Conservation (phyloP, 345 rosid genomes). For the Noccaea caerulescens region DNA sequence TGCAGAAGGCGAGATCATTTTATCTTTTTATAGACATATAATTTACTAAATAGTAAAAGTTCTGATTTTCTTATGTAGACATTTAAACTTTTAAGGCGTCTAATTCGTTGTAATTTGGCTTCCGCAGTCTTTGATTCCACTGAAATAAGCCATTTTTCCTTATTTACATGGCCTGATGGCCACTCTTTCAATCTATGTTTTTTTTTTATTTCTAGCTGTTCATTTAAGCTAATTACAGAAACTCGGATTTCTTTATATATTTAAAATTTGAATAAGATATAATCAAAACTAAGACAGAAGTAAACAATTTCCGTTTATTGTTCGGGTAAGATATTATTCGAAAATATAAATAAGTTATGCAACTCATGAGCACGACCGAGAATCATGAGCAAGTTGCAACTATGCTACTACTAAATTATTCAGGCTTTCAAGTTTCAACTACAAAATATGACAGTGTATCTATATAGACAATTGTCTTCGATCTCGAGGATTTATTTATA, state of each 20-base stretch:
- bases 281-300: neutral
- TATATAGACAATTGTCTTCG: slow-evolving; percentile 10
- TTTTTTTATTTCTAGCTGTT: neutral
- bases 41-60: no score
- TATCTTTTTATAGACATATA: no score
- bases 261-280: neutral
- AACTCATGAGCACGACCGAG: slow-evolving; percentile 31
- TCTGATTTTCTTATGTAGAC: no score
- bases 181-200: neutral
- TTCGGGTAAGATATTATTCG: neutral
- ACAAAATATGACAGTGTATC: slow-evolving; percentile 1
- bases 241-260: neutral
- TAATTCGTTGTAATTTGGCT: no score
- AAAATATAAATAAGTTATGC: slow-evolving; percentile 18
- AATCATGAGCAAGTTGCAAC: slow-evolving; percentile 29
- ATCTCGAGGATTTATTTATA: slow-evolving; percentile 15
- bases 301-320: slow-evolving; percentile 7
- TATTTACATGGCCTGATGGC: no score
- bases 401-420: neutral
- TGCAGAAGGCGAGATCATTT: no score
- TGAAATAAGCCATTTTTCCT: no score
- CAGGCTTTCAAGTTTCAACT: slow-evolving; percentile 11
- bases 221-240: neutral
- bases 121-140: no score
- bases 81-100: no score